Percentiles rank a stretch among this genome's conserved stretches.
These are phyloP conservation scores for Mortierella sp. DNA, from an alignment of 371 early-diverging fungal species.

Conservation along the genomic window DNA sequence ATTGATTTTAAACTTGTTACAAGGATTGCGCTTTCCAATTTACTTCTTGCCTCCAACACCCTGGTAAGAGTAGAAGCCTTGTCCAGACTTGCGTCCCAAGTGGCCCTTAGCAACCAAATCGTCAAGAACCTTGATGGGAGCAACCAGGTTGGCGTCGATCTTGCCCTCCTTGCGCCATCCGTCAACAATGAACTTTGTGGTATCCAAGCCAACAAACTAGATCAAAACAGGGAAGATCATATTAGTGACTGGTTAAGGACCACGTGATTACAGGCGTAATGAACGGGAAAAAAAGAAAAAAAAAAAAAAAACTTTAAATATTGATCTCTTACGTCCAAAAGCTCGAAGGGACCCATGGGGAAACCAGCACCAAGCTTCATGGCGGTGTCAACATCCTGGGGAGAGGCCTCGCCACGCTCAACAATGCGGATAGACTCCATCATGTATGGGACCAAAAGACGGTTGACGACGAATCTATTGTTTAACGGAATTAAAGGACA, in stretches of 20 bases:
- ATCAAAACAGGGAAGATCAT: background rate
- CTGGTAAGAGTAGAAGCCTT: constrained; percentile 90
- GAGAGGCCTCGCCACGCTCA: constrained; percentile 91
- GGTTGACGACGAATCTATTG: constrained; percentile 93
- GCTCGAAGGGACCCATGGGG: constrained; percentile 98
- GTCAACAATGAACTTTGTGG: constrained; percentile 93
- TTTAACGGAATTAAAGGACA: background rate
- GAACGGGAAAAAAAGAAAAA: constrained; percentile 2
- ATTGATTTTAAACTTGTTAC: background rate
- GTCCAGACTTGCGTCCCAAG: constrained; percentile 91
- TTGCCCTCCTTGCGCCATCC: constrained; percentile 86
- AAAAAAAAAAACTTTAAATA: background rate
- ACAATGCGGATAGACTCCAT: constrained; percentile 92
- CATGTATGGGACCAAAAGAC: constrained; percentile 96
- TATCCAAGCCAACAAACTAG: constrained; percentile 96
- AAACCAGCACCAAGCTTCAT: constrained; percentile 99
- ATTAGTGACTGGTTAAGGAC: background rate
- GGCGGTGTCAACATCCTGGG: constrained; percentile 93
- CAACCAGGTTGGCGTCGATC: constrained; percentile 79
- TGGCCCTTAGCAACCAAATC: constrained; percentile 82
- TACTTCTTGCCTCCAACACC: constrained; percentile 57
- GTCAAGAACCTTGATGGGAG: constrained; percentile 76
- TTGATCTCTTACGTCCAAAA: constrained; percentile 81
- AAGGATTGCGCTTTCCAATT: background rate
- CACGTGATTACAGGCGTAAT: background rate